Base-by-base conservation (phyloP, 352 stramenopile species). In the Globisporangium barbulae region DNA sequence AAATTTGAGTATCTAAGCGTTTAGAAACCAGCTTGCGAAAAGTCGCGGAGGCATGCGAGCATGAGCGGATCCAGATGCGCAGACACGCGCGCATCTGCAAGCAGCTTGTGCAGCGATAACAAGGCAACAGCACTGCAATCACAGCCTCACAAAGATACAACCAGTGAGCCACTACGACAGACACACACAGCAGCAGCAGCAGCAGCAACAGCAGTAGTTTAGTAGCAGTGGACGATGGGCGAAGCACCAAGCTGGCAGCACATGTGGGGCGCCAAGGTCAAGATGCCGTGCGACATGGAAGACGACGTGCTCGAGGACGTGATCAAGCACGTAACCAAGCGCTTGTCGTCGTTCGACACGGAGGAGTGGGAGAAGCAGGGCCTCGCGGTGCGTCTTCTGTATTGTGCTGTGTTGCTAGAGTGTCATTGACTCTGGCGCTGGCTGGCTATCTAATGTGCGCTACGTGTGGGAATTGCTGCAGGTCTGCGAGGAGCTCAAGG, bases 251-350 rank as follows among this genome's bases (percentile, higher is more conserved):
- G 81, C 42, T 95, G 85, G 87, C 83, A 91, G 64, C 77, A 93
- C 73, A 94, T 94, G 87, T 95, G 85, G 83, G 85, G 85, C 25
- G 81, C 85, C 50, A 91, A 90, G 61, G 86, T 95, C 50, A 89
- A 89, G 68, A 95, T 93, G 81, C 87, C 87, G 31, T 94, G 85
- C 68, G 85, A 94, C 64, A 95, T 95, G 87, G 81, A 91, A 62
- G 87, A 95, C 68, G 82, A 95, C 70, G 79, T 94, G 53, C 74
- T 95, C n/a, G 85, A 94, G 66, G 85, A 94, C 66, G 77, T 74
- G 30, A 95, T 93, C 74, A 91, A 94, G 69, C 69, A 78, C 65
- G 73, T 91, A 21, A 93, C 83, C 12, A 71, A 68, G 48, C 72
- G 79, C 10, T 62, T 95, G 50, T 42, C 61, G 63, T 81, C 85